Conservation (phyloP, 495 filamentous ascomycete species). For the Aspergillus hancockii region DNA sequence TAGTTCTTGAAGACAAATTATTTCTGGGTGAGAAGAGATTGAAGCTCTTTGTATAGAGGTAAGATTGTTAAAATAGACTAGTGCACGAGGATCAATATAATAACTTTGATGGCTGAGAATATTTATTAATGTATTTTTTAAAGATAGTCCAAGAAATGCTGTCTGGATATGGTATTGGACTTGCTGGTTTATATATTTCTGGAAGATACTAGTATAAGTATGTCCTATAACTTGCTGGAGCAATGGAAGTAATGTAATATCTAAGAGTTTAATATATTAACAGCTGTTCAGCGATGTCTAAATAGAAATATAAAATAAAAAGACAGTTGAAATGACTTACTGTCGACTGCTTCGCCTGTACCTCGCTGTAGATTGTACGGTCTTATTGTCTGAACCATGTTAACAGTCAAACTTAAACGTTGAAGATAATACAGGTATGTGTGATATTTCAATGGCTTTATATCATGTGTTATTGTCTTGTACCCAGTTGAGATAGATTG, state of each 20-base stretch:
- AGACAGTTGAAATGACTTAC: not conserved
- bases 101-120: too few relatives aligned
- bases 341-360: not conserved
- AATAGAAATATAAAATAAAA: not conserved
- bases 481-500: not conserved
- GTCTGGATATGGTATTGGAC: not conserved
- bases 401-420: not conserved
- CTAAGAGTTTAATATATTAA: not conserved
- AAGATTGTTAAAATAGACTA: too few relatives aligned
- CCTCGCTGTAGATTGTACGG: not conserved
- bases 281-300: not conserved
- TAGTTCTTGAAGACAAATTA: too few relatives aligned
- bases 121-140: too few relatives aligned
- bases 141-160: too few relatives aligned
- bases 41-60: too few relatives aligned
- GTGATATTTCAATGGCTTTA: not conserved
- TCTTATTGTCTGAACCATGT: not conserved
- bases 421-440: not conserved
- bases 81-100: too few relatives aligned
- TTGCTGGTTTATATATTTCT: not conserved
- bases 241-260: not conserved
- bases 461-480: not conserved
- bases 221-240: not conserved
- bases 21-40: too few relatives aligned
- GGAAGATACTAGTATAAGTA: not conserved